Conservation (phyloP, 805 yeast genomes). For the Myxozyma sirexii region DNA sequence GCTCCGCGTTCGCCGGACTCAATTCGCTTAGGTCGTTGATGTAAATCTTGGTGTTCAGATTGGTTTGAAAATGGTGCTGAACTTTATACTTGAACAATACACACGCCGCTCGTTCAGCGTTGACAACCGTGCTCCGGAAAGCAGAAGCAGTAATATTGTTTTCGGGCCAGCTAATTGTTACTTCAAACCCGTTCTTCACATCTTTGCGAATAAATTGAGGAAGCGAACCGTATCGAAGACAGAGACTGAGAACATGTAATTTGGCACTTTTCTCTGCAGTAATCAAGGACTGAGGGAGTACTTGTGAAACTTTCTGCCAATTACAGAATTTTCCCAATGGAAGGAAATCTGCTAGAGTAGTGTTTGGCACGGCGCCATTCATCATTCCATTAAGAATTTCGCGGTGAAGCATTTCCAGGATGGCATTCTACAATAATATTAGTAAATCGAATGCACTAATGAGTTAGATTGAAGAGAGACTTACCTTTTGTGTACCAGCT, state of each 20-base stretch:
- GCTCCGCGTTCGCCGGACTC: slow-evolving; percentile 22
- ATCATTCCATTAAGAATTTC: background rate
- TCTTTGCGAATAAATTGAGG: slow-evolving; percentile 7
- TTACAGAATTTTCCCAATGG: slow-evolving; percentile 7
- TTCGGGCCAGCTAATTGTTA: slow-evolving; percentile 22
- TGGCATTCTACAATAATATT: background rate
- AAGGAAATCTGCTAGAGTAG: slow-evolving; percentile 13
- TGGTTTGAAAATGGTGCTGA: slow-evolving; percentile 4
- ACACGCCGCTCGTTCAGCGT: slow-evolving; percentile 25
- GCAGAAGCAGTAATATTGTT: slow-evolving; percentile 3
- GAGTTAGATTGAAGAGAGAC: background rate
- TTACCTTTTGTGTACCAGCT: background rate
- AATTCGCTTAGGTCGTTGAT: slow-evolving; percentile 22
- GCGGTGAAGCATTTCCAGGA: background rate
- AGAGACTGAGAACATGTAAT: slow-evolving; percentile 21
- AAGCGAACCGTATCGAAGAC: slow-evolving; percentile 23
- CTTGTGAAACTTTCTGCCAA: background rate
- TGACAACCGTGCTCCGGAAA: background rate
- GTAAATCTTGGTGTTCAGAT: background rate
- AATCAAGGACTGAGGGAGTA: background rate
- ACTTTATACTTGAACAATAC: slow-evolving; percentile 12
- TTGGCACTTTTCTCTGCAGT: slow-evolving; percentile 11
- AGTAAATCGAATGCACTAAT: too few relatives aligned
- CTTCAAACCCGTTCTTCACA: background rate
- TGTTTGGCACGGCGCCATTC: background rate